Base-by-base conservation (phyloP, 176 grass and related monocot species). In the Thinopyrum elongatum region DNA sequence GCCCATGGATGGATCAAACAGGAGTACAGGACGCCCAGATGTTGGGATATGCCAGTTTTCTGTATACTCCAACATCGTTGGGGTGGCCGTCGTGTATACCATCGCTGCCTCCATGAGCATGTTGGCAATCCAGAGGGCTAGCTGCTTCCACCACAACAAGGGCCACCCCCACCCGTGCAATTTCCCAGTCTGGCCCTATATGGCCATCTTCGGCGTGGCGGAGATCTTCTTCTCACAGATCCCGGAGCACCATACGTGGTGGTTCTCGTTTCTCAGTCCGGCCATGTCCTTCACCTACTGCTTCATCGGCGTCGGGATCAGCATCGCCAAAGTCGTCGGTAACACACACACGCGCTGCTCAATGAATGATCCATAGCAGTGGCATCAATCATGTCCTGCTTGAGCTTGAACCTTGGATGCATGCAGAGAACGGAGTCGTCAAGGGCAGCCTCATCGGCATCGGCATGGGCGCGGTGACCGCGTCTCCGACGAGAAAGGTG, bases 251-350 rank as follows among this genome's bases (percentile, higher is more conserved):
- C 92, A 99, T 66, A 94, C 96, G 13, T 99, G 83, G 0, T 99
- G 97, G 94, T 89, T 99, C 19, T 99, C 97, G 12, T 94, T 94
- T 9, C 33, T 99, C 1, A 92, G 94, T 35, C 84, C 97, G 16
- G 69, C 91, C 86, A 99, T 99, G 97, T 99, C 94, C 29, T 99
- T 99, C 92, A 96, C 90, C 62, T 99, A 99, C 84, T 99, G 94
- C 2, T 49, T 77, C 59, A 99, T 99, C 38, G 94, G 94, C 17
- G 88, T 99, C 9, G 68, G 70, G 62, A 92, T 99, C 3, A 89
- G 97, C 84, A 44, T 99, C 46, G 84, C 91, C 10, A 92, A 95
- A 83, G 97, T 99, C 2, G 49, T 98, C 31, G 35, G 88, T 19
- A 99, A 99, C 86, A 68, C 42, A 46, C 42, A 12, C 42, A 46